Evolutionary conservation across 192 early-diverging fungal genomes (phyloP).

Genomic region (Coemansia sp.): DNA sequence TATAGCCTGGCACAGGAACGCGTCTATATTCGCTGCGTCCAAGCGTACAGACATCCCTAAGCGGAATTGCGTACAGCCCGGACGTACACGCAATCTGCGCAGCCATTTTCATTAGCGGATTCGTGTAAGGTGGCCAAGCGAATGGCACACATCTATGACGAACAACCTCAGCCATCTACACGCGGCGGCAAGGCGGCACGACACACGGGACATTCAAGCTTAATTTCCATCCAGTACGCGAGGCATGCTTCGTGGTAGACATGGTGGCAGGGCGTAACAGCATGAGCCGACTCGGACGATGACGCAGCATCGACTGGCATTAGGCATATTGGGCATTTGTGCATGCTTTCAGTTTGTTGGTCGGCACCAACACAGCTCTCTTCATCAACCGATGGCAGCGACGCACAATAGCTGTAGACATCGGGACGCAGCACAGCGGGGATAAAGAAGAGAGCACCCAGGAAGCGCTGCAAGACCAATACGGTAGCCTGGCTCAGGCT

Average conservation of each 20-base stretch:
- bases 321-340: conserved; percentile 71
- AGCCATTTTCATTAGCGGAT: too few species aligned
- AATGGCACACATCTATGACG: too few species aligned
- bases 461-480: conserved; percentile 63
- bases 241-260: conserved; percentile 78
- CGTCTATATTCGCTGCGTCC: too few species aligned
- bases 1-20: too few species aligned
- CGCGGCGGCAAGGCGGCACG: conserved; percentile 59
- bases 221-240: conserved; percentile 72
- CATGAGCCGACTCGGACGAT: conserved; percentile 46
- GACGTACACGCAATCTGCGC: too few species aligned
- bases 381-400: conserved; percentile 23
- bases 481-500: conserved; percentile 59
- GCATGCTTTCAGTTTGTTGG: conserved; percentile 8
- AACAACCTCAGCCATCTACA: conserved; percentile 17
- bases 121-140: too few species aligned
- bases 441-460: conserved; percentile 74
- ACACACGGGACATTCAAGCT: conserved; percentile 74
- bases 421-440: conserved; percentile 65
- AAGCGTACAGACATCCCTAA: too few species aligned
- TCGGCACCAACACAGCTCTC: background rate
- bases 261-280: conserved; percentile 79
- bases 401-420: conserved; percentile 69
- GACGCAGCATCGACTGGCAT: conserved; percentile 49
- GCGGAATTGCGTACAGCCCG: too few species aligned